Conservation (phyloP, 768 basidiomycete species). For the Suillus occidentalis region DNA sequence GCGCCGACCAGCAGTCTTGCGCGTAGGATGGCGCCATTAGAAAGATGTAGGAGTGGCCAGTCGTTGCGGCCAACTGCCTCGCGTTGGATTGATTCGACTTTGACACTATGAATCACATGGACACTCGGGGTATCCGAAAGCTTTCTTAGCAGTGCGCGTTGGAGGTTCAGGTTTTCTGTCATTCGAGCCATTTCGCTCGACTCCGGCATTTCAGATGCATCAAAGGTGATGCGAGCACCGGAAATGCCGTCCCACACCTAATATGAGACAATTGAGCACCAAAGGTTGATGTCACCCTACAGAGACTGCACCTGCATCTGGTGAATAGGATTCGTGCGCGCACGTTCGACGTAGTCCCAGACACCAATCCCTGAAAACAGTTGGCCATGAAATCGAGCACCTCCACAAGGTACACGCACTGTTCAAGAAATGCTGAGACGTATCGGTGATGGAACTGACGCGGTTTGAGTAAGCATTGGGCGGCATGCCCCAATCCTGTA, state of each 20-base stretch:
- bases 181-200: slow-evolving; percentile 70
- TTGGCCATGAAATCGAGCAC: slow-evolving; percentile 1
- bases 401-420: slow-evolving; percentile 38
- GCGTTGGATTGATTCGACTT: slow-evolving; percentile 67
- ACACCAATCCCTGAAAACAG: slow-evolving; percentile 65
- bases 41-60: slow-evolving; percentile 82
- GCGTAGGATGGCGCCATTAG: slow-evolving; percentile 62
- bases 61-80: slow-evolving; percentile 45
- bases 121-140: slow-evolving; percentile 54
- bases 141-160: slow-evolving; percentile 74
- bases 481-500: slow-evolving; percentile 64
- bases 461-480: slow-evolving; percentile 71
- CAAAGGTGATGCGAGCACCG: slow-evolving; percentile 74
- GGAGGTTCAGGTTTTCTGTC: slow-evolving; percentile 92
- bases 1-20: slow-evolving; percentile 87
- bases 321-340: slow-evolving; percentile 70
- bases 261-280: slow-evolving; percentile 1
- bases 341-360: slow-evolving; percentile 75
- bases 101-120: slow-evolving; percentile 67
- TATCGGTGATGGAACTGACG: slow-evolving; percentile 82
- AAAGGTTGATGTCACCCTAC: background rate
- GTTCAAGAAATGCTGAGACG: slow-evolving; percentile 64
- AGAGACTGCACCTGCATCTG: slow-evolving; percentile 73
- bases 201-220: slow-evolving; percentile 45
- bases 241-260: slow-evolving; percentile 94